Conservation (phyloP, 495 filamentous ascomycete genomes). For the Pseudoneurospora amorphoporcata region DNA sequence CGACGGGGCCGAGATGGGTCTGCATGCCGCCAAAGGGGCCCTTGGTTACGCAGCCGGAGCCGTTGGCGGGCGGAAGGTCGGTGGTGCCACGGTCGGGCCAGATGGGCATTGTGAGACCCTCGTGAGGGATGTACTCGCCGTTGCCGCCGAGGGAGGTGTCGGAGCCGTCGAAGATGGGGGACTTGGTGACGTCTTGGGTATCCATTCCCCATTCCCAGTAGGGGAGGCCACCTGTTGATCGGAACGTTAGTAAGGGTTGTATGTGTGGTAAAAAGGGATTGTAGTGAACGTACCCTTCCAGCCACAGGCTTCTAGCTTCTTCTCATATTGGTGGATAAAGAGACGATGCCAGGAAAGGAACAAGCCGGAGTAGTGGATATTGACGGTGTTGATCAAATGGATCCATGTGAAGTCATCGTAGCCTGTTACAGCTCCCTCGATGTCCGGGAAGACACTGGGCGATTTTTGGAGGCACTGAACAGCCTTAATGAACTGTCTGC, state of each 20-base stretch:
- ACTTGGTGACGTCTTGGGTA: constrained; percentile 15
- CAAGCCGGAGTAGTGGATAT: not conserved
- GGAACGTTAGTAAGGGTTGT: not conserved
- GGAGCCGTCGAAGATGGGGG: constrained; percentile 16
- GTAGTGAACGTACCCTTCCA: not conserved
- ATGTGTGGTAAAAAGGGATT: not conserved
- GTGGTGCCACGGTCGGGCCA: constrained; percentile 11
- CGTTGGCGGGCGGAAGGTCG: constrained; percentile 37
- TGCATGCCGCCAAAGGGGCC: constrained; percentile 47
- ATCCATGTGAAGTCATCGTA: not conserved
- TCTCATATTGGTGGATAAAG: constrained; percentile 1
- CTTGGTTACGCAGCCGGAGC: constrained; percentile 53
- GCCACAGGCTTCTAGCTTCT: not conserved
- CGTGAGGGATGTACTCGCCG: constrained; percentile 16
- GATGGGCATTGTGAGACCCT: constrained; percentile 13
- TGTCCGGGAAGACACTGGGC: constrained; percentile 30
- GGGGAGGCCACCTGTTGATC: not conserved
- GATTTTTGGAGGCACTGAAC: constrained; percentile 50
- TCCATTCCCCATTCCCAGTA: constrained; percentile 24
- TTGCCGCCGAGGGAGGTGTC: constrained; percentile 15
- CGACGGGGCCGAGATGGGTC: constrained; percentile 44
- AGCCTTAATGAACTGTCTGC: constrained; percentile 50
- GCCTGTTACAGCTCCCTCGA: not conserved
- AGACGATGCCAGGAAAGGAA: constrained; percentile 1
- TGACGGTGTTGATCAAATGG: not conserved